Percentiles rank a stretch among this genome's conserved stretches.
phyloP scores from a whole-genome alignment of 345 rosid species.

The Moricandia arvensis region DNA sequence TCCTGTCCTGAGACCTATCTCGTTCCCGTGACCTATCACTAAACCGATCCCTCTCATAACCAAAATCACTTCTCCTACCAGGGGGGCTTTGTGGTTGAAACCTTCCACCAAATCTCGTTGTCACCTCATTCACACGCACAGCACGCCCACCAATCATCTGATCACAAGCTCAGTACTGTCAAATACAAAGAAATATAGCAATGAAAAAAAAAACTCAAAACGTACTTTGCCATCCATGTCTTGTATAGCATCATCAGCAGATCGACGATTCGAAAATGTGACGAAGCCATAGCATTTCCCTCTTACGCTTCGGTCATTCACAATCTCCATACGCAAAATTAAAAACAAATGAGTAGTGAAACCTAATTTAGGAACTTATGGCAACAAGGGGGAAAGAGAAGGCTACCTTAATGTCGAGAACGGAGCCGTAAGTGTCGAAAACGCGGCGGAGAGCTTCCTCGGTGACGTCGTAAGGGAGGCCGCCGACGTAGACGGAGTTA shows the following conservation, averaged over 20 bases:
- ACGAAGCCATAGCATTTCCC: slow-evolving; percentile 90
- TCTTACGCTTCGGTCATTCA: slow-evolving; percentile 61
- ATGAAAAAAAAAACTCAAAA: background rate
- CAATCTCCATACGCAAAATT: slow-evolving; percentile 46
- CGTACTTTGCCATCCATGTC: slow-evolving; percentile 91
- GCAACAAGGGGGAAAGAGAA: slow-evolving; percentile 1
- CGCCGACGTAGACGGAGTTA: slow-evolving; percentile 85
- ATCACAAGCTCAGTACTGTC: slow-evolving; percentile 34
- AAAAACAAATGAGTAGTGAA: background rate
- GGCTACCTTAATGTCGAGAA: slow-evolving; percentile 65
- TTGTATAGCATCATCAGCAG: slow-evolving; percentile 73
- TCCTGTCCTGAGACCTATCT: slow-evolving; percentile 51
- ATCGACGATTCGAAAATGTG: slow-evolving; percentile 73
- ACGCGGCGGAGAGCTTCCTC: slow-evolving; percentile 64
- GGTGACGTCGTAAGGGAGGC: slow-evolving; percentile 68
- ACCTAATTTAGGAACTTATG: slow-evolving; percentile 15
- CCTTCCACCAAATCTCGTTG: slow-evolving; percentile 60
- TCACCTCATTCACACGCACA: slow-evolving; percentile 79
- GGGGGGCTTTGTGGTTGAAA: slow-evolving; percentile 46
- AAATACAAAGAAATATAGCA: background rate
- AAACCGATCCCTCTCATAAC: slow-evolving; percentile 44
- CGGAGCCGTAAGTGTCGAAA: slow-evolving; percentile 63
- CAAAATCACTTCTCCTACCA: slow-evolving; percentile 54
- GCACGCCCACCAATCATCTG: slow-evolving; percentile 71
- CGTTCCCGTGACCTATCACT: slow-evolving; percentile 40